Base-by-base conservation (phyloP, 768 basidiomycete species). In the Mycena pura region DNA sequence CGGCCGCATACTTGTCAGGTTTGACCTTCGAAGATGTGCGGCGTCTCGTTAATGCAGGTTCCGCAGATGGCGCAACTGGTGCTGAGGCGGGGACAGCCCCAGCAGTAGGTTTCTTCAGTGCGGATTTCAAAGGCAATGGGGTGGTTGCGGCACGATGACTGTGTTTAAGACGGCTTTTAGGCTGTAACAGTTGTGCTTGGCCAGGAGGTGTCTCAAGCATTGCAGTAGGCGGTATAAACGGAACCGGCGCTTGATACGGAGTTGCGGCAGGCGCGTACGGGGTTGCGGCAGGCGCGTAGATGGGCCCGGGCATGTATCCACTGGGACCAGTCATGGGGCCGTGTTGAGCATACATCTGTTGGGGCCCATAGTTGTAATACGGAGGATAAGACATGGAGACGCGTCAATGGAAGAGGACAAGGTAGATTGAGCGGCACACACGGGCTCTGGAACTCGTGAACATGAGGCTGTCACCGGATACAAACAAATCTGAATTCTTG, bases 61-160 rank as follows among this genome's bases (percentile, higher is more conserved):
- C 74, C 22, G 51, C 52, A 31, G 60, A 22, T 48, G 63, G 25
- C 62, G 36, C 50, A 48, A 65, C 57, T 11, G 68, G 59, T 32
- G 72, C 64, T 27, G 73, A 67, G 15, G 66, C 64, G 25, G 69
- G 51, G 28, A 49, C 28, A 70, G 53, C 19, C 65, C 74, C 59
- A 57, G 73, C 65, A 19, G 71, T 70, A 19, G 76, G 68, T 69
- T 82, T 86, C 71, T 85, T 89, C 70, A 89, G 72, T 0, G 86
- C 86, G 31, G 89, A 83, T 73, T 81, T 89, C 38, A 86, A 75
- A 13, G 74, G 81, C 2, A 65, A 45, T 7, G 72, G 67, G 32
- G 69, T 57, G 6, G 69, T 69, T 29, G 61, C 67, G n/a, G 63
- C 49, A n/a, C 68, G 69, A 14, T 68, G 63, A 47, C 60, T 65